Base-by-base conservation (phyloP, 768 basidiomycete species). In the Macrolepiota dolichaula region DNA sequence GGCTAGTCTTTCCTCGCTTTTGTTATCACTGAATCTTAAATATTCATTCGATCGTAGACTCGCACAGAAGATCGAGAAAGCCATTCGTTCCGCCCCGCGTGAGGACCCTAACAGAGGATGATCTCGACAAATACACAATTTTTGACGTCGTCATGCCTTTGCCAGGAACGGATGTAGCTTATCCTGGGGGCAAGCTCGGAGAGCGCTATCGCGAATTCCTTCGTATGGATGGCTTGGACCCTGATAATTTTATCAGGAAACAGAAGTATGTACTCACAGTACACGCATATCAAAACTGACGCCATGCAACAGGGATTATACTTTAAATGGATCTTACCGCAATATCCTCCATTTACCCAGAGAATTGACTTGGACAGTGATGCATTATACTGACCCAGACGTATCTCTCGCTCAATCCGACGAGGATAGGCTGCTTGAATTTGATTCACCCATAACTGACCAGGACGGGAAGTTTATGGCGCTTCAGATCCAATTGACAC, bases 131-230 rank as follows among this genome's bases (percentile, higher is more conserved):
- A 59, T 90, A 95, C 74, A 85, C 87, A 15, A 93, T 98, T 63
- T 93, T 94, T 68, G 96, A 99, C 73, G 91, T 98, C 59, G 85
- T 98, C 63, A 93, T 98, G 88, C 96, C 97, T n/a, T 77, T 98
- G 19, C 96, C 97, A 29, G 97, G 97, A 3, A 94, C 87, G 64
- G 93, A 96, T 68, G 93, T 98, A 19, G 89, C 89, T 36, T 98
- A 93, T 71, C 97, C 97, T 0, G 91, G 88, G 3, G 95, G 95
- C 12, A 66, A 78, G 19, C 83, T 98, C n/a, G 94, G 95, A 25
- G 89, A 96, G 66, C 82, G 85, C 54, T 98, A 96, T 72, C 81
- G 80, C 62, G 85, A 91, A 68, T 94, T 92, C 70, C 79, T 99
- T 65, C 78, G 75, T 62, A 80, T 84, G 67, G 97, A 99, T 74